Evolutionary conservation across 495 filamentous ascomycete species (phyloP).

Genomic region (Lasiosphaeria ovina): DNA sequence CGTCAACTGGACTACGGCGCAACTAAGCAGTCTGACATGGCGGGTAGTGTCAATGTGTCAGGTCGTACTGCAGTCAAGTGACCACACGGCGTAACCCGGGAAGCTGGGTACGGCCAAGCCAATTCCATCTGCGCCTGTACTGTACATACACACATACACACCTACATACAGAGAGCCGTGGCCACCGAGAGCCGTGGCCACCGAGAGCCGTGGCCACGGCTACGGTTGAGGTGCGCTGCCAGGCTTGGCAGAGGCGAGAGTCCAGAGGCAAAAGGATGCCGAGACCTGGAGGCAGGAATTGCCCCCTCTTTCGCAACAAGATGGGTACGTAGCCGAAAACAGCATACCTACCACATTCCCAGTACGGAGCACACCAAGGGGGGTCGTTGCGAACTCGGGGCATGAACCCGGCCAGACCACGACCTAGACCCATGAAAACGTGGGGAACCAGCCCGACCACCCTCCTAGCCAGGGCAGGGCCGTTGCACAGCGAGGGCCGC

Average conservation of each 20-base stretch:
- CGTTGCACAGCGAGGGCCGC: constrained; percentile 5
- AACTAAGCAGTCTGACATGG: constrained; percentile 9
- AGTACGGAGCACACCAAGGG: no score
- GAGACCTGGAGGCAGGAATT: no score
- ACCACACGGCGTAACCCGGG: constrained; percentile 15
- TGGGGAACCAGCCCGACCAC: constrained; percentile 9
- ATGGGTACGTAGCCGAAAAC: no score
- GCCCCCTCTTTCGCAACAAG: no score
- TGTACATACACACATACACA: not conserved
- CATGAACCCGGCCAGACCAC: not conserved
- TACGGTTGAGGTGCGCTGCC: not conserved
- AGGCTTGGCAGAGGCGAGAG: not conserved
- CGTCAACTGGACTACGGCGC: constrained; percentile 8
- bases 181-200: no score
- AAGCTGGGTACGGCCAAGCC: constrained; percentile 14
- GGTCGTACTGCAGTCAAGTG: not conserved
- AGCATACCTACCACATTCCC: no score
- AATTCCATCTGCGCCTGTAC: not conserved
- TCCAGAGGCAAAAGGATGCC: no score
- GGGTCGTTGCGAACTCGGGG: no score
- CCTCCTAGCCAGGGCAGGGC: not conserved
- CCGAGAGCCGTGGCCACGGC: no score
- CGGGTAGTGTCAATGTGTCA: not conserved
- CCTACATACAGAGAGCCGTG: not conserved
- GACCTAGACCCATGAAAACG: not conserved